phyloP scores from a whole-genome alignment of 441 rosid species.

The Biscutella laevigata region DNA sequence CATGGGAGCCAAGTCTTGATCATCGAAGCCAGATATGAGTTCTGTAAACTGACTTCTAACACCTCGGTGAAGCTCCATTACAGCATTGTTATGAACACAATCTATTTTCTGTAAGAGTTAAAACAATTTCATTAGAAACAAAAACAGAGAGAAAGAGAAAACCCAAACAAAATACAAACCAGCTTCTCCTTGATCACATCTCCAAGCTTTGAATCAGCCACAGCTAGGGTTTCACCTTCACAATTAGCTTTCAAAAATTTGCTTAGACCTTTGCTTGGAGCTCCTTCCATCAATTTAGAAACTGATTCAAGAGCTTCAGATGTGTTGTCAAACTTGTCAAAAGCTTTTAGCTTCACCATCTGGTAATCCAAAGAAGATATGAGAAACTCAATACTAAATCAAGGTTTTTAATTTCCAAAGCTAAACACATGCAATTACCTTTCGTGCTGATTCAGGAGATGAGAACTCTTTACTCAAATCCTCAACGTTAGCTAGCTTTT shows the following conservation, averaged over 20 bases:
- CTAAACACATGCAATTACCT: conserved; percentile 28
- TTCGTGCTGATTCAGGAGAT: conserved; percentile 50
- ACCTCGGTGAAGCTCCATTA: conserved; percentile 94
- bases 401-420: background rate
- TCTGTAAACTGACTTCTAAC: conserved; percentile 81
- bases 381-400: conserved; percentile 2
- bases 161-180: conserved; percentile 32
- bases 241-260: conserved; percentile 67
- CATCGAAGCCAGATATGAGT: conserved; percentile 72
- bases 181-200: conserved; percentile 78
- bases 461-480: conserved; percentile 58
- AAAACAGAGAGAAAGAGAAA: background rate
- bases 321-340: conserved; percentile 77
- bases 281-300: conserved; percentile 54
- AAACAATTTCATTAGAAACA: conserved; percentile 1
- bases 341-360: conserved; percentile 74
- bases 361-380: conserved; percentile 13
- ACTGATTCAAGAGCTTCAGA: conserved; percentile 82
- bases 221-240: conserved; percentile 56
- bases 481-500: conserved; percentile 74
- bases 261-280: conserved; percentile 61
- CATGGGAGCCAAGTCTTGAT: conserved; percentile 88
- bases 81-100: conserved; percentile 73
- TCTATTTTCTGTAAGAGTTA: conserved; percentile 60
- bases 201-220: conserved; percentile 92